A percentile compares a stretch with the other conserved stretches of the same genome.
Conservation (phyloP, 2,329 filamentous ascomycete genomes). For the Emericellopsis atlantica region DNA sequence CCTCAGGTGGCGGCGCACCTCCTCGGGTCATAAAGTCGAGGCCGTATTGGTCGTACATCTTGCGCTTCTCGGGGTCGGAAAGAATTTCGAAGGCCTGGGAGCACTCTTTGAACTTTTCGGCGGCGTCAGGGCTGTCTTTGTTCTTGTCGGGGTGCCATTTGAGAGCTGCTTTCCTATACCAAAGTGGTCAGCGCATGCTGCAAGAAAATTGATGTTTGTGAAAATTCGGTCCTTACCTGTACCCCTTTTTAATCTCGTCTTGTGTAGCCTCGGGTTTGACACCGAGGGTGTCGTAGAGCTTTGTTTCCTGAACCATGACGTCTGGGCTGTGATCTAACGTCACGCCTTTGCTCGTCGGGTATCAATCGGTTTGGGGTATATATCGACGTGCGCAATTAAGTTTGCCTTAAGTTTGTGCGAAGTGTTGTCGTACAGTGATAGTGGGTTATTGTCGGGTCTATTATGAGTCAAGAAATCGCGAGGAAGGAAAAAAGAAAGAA, state of each 20-base stretch:
- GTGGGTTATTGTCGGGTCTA: too few relatives aligned
- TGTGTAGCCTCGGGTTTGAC: slow-evolving; percentile 71
- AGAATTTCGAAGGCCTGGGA: slow-evolving; percentile 98
- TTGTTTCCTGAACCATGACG: slow-evolving; percentile 86
- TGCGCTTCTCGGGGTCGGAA: slow-evolving; percentile 91
- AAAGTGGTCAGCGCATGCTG: slow-evolving; percentile 13
- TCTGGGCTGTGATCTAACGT: slow-evolving; percentile 3
- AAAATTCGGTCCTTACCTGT: slow-evolving; percentile 48
- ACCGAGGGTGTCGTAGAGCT: slow-evolving; percentile 79
- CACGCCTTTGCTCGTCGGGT: not conserved
- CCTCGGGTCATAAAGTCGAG: slow-evolving; percentile 85
- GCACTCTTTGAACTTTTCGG: slow-evolving; percentile 95
- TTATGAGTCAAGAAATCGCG: too few relatives aligned
- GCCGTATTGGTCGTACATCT: slow-evolving; percentile 88
- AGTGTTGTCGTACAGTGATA: too few relatives aligned
- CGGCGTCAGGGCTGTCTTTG: slow-evolving; percentile 72
- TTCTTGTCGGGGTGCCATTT: slow-evolving; percentile 98
- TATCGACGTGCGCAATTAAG: too few relatives aligned
- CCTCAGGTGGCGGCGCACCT: slow-evolving; percentile 48
- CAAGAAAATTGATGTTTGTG: not conserved
- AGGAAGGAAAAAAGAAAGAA: not conserved
- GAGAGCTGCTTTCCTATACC: slow-evolving; percentile 64
- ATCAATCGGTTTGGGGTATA: too few relatives aligned
- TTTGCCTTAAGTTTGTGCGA: too few relatives aligned
- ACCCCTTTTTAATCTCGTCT: slow-evolving; percentile 96